These are phyloP conservation scores for Yarrowia divulgata DNA, from an alignment of 805 yeast species.

Conservation along the genomic window DNA sequence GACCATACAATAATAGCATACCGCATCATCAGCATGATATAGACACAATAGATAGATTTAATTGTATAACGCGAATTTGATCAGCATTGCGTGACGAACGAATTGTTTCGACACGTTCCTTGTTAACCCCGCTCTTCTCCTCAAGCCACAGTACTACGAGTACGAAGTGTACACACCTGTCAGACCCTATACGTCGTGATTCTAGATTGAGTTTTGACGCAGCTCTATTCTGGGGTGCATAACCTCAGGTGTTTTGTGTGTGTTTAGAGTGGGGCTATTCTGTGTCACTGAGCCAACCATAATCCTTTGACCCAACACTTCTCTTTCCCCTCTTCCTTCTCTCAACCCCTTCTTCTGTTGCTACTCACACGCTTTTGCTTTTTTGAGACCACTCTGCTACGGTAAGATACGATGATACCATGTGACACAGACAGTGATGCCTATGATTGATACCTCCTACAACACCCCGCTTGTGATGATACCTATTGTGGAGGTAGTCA, in stretches of 20 bases:
- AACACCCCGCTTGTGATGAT: background rate
- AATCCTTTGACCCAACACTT: background rate
- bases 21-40: background rate
- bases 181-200: no score
- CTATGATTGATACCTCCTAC: background rate
- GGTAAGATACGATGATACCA: constrained; percentile 16
- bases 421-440: background rate
- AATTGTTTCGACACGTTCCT: no score
- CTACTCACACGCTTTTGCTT: constrained; percentile 3
- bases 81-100: no score
- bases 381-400: constrained; percentile 30
- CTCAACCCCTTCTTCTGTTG: background rate
- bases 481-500: no score
- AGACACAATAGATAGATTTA: constrained; percentile 20
- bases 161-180: no score
- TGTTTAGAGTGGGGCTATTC: no score
- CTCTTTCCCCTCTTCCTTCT: background rate
- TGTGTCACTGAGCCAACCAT: background rate
- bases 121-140: no score
- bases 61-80: no score
- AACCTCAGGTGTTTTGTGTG: no score
- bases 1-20: background rate
- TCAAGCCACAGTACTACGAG: constrained; percentile 3
- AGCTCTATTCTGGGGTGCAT: no score
- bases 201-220: background rate